These are phyloP conservation scores for Balamuthia mandrillaris DNA, from an alignment of 208 protist species.

Conservation along the genomic window DNA sequence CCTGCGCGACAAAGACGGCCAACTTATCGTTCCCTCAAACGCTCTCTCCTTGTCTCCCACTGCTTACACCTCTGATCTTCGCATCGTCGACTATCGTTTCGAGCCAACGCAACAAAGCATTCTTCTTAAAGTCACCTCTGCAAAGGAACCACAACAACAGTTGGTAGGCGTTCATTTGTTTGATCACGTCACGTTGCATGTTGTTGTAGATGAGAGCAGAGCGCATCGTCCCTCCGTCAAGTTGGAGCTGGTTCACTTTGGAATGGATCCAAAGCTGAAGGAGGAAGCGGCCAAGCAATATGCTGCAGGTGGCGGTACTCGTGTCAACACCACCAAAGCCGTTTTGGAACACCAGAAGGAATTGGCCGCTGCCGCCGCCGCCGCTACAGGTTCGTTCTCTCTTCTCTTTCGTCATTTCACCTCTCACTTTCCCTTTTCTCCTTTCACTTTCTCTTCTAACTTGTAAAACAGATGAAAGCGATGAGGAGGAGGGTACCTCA, in stretches of 20 bases:
- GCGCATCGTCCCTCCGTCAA: not conserved
- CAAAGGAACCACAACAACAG: not conserved
- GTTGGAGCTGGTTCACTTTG: constrained; percentile 13
- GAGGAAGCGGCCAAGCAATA: too few relatives aligned
- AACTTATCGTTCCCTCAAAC: not conserved
- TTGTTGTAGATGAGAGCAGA: not conserved
- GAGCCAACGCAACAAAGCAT: not conserved
- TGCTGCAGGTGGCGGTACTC: not conserved
- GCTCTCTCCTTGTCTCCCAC: not conserved
- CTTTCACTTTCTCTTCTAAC: too few relatives aligned
- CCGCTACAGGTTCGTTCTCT: too few relatives aligned
- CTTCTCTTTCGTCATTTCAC: too few relatives aligned
- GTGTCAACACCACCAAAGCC: not conserved
- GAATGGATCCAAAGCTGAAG: not conserved
- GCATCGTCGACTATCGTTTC: not conserved
- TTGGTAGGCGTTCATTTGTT: constrained; percentile 4
- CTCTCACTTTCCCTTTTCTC: too few relatives aligned
- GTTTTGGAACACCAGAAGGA: not conserved
- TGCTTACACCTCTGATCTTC: not conserved
- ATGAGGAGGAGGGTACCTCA: too few relatives aligned
- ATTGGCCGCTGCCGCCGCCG: too few relatives aligned
- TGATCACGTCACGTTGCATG: constrained; percentile 4
- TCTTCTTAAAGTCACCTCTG: not conserved
- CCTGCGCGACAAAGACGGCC: not conserved
- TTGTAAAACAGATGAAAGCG: too few relatives aligned